Conservation (phyloP, 108 stramenopile species). For the Ochromonas danica region DNA sequence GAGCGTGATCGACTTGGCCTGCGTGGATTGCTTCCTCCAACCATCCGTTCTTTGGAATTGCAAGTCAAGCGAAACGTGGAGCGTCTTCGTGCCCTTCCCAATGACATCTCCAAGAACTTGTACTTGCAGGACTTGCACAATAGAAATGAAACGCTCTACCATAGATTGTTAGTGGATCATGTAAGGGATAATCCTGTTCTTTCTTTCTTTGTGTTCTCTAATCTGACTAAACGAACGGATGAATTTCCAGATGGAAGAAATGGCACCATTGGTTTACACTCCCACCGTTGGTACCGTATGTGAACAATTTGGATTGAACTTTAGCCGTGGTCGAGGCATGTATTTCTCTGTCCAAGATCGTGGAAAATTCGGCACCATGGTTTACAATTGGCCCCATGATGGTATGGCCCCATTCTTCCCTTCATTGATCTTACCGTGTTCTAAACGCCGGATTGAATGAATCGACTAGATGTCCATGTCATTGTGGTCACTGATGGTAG, state of each 20-base stretch:
- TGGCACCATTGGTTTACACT: conserved; percentile 33
- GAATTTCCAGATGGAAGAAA: conserved; percentile 8
- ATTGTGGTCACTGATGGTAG: conserved; percentile 95
- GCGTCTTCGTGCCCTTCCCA: conserved; percentile 61
- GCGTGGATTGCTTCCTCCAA: conserved; percentile 59
- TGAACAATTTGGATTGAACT: conserved; percentile 59
- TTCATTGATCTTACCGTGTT: too few relatives aligned
- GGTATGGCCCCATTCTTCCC: conserved; percentile 56
- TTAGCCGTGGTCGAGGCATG: conserved; percentile 86
- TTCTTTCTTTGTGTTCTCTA: not conserved
- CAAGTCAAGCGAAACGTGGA: conserved; percentile 50
- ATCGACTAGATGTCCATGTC: conserved; percentile 72
- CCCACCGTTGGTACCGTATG: conserved; percentile 22
- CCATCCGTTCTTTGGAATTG: not conserved
- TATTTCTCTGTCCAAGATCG: conserved; percentile 86
- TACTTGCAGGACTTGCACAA: conserved; percentile 89
- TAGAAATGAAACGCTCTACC: conserved; percentile 77
- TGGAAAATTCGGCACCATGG: conserved; percentile 87
- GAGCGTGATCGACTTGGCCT: conserved; percentile 64
- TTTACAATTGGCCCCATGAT: conserved; percentile 93
- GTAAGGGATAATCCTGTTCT: not conserved
- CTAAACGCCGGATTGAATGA: too few relatives aligned
- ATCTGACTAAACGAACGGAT: not conserved
- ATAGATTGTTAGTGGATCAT: conserved; percentile 12
- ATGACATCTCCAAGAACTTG: conserved; percentile 80